Base-by-base conservation (phyloP, 2,329 filamentous ascomycete genomes). In the Aspergillus thermomutatus region DNA sequence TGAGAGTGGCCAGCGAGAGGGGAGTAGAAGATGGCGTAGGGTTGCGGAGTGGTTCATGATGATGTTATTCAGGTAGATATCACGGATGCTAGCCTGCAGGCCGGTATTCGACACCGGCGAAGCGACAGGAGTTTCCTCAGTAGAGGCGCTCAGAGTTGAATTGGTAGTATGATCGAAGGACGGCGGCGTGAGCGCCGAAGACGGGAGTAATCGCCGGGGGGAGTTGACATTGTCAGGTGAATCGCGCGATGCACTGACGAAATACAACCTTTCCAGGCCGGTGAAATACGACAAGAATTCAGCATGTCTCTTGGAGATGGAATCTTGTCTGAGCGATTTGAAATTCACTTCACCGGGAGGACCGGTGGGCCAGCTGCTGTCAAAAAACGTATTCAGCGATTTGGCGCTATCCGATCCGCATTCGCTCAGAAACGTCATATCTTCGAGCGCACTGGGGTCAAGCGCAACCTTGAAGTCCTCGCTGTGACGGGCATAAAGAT, bases 21-120 rank as follows among this genome's bases (percentile, higher is more conserved):
- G 78, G 4, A 87, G 77, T 2, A 87, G 77, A 5, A 87, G 77
- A 61, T 85, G 82, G 46, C 77, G 79, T 43, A 87, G 68, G 1
- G 75, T 80, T 23, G 74, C 60, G 41, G 80, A 81, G 60, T 86
- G 82, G 43, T 79, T 74, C 1, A 72, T 68, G 21, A 80, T 77
- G 56, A 87, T 78, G 37, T 72, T 76, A 26, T 81, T 77, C 4
- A 87, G 68, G 63, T 82, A 84, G 14, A 76, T 73, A 54, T 79
- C 69, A 40, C 75, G 68, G 11, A 78, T 68, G 62, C 55, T 70
- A 59, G 55, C 68, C 65, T 64, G 59, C 63, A 69, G 37, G 64
- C 68, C 62, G 3, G 43, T 25, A 46, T 14, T 46, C n/a, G 43
- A 46, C 9, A 3, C 11, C 28, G 63, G 61, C 28, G 64, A 58